Evolutionary conservation across 371 early-diverging fungal species (phyloP).

Genomic region (Mucor saturninus): DNA sequence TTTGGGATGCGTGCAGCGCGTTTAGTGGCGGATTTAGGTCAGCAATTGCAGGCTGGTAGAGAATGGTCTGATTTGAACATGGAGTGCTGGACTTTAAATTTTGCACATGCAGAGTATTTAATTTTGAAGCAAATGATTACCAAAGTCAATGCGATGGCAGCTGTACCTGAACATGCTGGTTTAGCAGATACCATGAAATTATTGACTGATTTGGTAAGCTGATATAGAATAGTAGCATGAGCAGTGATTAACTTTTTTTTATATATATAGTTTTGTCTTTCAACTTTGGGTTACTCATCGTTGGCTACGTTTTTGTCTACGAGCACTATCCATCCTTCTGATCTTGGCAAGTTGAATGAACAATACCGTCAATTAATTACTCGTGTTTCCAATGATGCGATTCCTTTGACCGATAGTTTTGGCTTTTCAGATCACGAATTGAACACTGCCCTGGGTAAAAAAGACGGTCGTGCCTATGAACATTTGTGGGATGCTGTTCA

Average conservation of each 20-base stretch:
- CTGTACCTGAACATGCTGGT: slow-evolving; percentile 18
- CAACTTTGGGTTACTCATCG: slow-evolving; percentile 28
- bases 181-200: slow-evolving; percentile 28
- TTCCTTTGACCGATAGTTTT: slow-evolving; percentile 73
- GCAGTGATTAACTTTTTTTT: not conserved
- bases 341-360: slow-evolving; percentile 29
- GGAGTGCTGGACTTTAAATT: slow-evolving; percentile 58
- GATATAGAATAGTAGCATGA: not conserved
- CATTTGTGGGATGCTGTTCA: slow-evolving; percentile 66
- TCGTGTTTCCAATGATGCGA: slow-evolving; percentile 59
- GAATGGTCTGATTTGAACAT: slow-evolving; percentile 61
- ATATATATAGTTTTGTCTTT: slow-evolving; percentile 44
- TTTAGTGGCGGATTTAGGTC: slow-evolving; percentile 54
- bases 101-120: slow-evolving; percentile 53
- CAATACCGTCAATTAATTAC: slow-evolving; percentile 30
- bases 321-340: slow-evolving; percentile 34
- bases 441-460: slow-evolving; percentile 65
- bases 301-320: slow-evolving; percentile 47
- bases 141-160: slow-evolving; percentile 11
- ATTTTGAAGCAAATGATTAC: slow-evolving; percentile 27
- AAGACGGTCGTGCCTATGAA: slow-evolving; percentile 75
- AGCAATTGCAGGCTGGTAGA: slow-evolving; percentile 36
- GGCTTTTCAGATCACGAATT: slow-evolving; percentile 68
- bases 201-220: slow-evolving; percentile 45
- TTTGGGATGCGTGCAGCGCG: slow-evolving; percentile 66